phyloP scores from a whole-genome alignment of 1,284 basidiomycete genomes.

The Cutaneotrichosporon cutaneum region DNA sequence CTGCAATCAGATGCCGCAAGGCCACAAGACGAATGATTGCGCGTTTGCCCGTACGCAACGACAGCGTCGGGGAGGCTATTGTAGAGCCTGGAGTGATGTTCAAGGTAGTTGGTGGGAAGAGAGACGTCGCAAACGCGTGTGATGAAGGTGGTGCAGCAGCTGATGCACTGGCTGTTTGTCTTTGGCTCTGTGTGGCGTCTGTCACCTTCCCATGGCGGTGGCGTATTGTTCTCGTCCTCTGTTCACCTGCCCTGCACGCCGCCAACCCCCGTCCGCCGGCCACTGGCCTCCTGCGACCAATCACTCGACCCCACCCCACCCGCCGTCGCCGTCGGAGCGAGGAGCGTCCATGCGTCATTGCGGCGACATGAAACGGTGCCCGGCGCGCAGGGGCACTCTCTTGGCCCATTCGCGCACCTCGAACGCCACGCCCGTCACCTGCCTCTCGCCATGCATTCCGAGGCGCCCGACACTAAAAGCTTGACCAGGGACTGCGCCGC shows the following conservation, averaged over 20 bases:
- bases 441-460: neutral
- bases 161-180: neutral
- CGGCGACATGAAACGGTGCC: neutral
- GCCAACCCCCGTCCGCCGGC: neutral
- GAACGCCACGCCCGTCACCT: neutral
- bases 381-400: neutral
- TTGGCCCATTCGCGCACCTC: neutral
- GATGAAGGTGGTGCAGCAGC: neutral
- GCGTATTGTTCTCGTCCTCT: neutral
- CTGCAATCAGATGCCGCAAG: neutral
- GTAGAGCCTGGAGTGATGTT: neutral
- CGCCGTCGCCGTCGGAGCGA: neutral
- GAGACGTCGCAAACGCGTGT: neutral
- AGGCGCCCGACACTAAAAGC: neutral
- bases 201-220: conserved; percentile 1
- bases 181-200: neutral
- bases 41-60: neutral
- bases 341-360: neutral
- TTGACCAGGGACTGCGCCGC: neutral
- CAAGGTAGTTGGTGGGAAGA: neutral
- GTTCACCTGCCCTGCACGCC: neutral
- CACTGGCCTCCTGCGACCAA: neutral
- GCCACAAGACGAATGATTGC: neutral
- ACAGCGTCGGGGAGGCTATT: neutral
- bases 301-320: neutral